Base-by-base conservation (phyloP, 176 grass and related monocot genomes). In the Oryza rufipogon region DNA sequence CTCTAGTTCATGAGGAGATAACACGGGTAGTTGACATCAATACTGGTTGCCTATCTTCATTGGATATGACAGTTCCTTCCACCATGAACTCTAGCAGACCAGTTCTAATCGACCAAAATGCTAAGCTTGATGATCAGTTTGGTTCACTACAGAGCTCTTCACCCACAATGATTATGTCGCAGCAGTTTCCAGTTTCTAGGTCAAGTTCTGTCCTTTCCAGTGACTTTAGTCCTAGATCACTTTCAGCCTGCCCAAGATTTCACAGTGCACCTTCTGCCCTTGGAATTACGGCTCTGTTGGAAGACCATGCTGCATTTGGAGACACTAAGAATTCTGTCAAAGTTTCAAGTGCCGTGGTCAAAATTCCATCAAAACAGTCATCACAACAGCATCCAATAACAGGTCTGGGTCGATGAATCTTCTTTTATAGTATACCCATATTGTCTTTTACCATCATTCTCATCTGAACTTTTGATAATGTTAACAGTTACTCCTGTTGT, bases 211-310 rank as follows among this genome's bases (percentile, higher is more conserved):
- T 51, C 64, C 76, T 95, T 70, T 86, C 71, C 69, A 49, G 75
- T 71, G 86, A 81, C 74, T 90, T 71, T 47, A 58, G 70, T 76
- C 76, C 75, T 66, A 87, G 88, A 75, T 84, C 74, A 86, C 79
- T 82, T 77, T 81, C 81, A 86, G 68, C 90, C 70, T 84, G 65
- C 81, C 86, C 90, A 45, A 90, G 85, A 85, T 92, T 78, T 88
- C 75, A 88, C 48, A 95, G 90, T 23, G 85, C 83, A 17, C 90
- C 86, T 51, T 93, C 91, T 76, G 71, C 89, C 83, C 82, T 94
- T 83, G 96, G 93, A 84, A 91, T 95, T 82, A 95, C 86, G 19
- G 78, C 90, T 83, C 79, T 95, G 45, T 86, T 95, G 65, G 89
- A 95, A 71, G 91, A 96, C 38, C 78, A 92, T 86, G 85, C 66